phyloP scores from a whole-genome alignment of 192 early-diverging fungal genomes.

The Backusella tuberculispora region DNA sequence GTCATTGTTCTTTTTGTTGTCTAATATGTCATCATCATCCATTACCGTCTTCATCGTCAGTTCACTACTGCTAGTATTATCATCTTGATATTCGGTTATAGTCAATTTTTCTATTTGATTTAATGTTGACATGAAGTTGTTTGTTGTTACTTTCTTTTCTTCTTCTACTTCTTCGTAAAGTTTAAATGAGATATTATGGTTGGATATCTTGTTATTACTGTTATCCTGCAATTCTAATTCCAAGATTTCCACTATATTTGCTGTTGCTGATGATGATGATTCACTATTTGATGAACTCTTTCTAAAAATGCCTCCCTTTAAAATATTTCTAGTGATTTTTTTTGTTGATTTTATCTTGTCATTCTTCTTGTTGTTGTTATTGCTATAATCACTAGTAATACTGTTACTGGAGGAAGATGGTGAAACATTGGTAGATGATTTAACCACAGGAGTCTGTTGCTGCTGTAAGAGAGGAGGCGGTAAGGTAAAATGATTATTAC shows the following conservation, averaged over 20 bases:
- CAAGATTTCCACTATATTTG: not conserved
- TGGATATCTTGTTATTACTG: not conserved
- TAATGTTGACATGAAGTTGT: not conserved
- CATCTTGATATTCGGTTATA: not conserved
- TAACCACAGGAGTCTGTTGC: not conserved
- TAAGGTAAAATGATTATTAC: too few species aligned
- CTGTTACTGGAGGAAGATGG: not conserved
- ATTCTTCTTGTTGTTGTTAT: not conserved
- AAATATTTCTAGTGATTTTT: not conserved
- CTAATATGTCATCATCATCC: too few species aligned
- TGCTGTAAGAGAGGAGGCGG: not conserved
- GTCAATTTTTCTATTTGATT: not conserved
- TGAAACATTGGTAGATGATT: not conserved
- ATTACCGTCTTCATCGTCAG: not conserved
- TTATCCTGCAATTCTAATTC: not conserved
- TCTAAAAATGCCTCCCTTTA: slow-evolving; percentile 13
- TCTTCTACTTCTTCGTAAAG: not conserved
- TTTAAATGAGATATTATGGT: not conserved
- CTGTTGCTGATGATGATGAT: not conserved
- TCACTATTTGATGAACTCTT: not conserved
- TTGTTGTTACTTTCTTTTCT: not conserved
- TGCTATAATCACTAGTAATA: not conserved
- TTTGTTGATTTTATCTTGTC: not conserved
- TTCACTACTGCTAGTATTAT: not conserved
- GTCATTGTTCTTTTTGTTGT: too few species aligned